Evolutionary conservation across 1,139 yeast species (phyloP).

Genomic region (Debaryomyces nepalensis): DNA sequence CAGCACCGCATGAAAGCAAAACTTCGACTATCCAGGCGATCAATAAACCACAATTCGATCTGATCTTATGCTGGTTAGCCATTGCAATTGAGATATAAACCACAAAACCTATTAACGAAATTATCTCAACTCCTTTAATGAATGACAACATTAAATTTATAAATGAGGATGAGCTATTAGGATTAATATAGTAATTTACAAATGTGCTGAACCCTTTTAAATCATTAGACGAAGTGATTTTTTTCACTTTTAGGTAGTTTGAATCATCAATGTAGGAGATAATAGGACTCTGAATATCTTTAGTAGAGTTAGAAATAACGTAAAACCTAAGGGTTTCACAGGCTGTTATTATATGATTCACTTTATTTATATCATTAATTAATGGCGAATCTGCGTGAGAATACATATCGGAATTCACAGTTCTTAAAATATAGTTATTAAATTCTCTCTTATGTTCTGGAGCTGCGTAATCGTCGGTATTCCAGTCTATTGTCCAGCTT

Average conservation of each 20-base stretch:
- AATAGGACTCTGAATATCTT: conserved; percentile 2
- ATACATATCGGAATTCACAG: conserved; percentile 33
- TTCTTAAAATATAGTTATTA: conserved; percentile 27
- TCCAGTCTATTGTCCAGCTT: conserved; percentile 22
- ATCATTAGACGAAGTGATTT: background rate
- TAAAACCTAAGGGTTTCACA: conserved; percentile 49
- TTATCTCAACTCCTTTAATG: conserved; percentile 16
- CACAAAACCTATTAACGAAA: conserved; percentile 11
- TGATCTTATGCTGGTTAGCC: conserved; percentile 56
- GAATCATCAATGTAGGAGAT: background rate
- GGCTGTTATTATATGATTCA: conserved; percentile 54
- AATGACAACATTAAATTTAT: conserved; percentile 16
- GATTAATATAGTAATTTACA: conserved; percentile 26
- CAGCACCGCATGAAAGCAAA: conserved; percentile 55
- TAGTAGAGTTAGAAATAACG: conserved; percentile 23
- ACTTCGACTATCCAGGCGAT: conserved; percentile 63
- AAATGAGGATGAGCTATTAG: conserved; percentile 18
- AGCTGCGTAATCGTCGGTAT: background rate
- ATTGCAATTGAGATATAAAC: conserved; percentile 48
- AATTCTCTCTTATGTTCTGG: conserved; percentile 10
- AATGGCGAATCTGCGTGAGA: conserved; percentile 28
- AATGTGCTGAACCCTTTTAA: conserved; percentile 17
- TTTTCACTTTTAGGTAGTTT: background rate
- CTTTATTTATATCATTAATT: conserved; percentile 47
- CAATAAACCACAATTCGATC: conserved; percentile 63